A percentile compares a stretch with the other conserved stretches of the same genome.
Evolutionary conservation across 2,329 filamentous ascomycete genomes (phyloP).

Genomic region (Davidsoniella eucalypti): DNA sequence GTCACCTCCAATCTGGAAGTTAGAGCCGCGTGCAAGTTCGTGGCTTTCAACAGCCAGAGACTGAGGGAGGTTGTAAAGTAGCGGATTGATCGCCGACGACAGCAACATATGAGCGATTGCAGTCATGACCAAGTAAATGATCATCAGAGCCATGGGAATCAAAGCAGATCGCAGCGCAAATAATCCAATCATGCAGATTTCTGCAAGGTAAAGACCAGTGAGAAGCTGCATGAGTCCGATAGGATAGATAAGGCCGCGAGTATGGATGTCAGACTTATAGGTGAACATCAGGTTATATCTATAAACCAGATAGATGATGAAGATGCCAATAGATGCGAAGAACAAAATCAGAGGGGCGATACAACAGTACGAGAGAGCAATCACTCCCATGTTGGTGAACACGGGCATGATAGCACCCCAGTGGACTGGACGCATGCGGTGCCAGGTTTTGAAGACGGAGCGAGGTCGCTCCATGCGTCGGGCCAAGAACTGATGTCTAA

Average conservation of each 20-base stretch:
- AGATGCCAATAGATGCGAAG: conserved; percentile 65
- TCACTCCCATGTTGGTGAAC: conserved; percentile 66
- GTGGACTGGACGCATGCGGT: conserved; percentile 51
- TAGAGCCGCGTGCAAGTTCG: conserved; percentile 7
- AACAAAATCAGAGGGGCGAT: conserved; percentile 74
- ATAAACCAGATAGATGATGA: conserved; percentile 72
- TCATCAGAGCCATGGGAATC: conserved; percentile 59
- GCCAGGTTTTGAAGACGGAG: conserved; percentile 65
- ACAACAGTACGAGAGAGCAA: conserved; percentile 69
- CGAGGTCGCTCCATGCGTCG: conserved; percentile 63
- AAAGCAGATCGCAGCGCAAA: conserved; percentile 54
- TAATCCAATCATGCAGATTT: conserved; percentile 70
- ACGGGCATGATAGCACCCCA: conserved; percentile 76
- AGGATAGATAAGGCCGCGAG: conserved; percentile 73
- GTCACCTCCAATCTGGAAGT: conserved; percentile 12
- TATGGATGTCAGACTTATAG: conserved; percentile 66
- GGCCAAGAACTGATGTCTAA: conserved; percentile 41
- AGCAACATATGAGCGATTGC: conserved; percentile 60
- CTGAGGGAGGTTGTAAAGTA: conserved; percentile 65
- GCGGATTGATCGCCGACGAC: conserved; percentile 54
- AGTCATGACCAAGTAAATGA: conserved; percentile 59
- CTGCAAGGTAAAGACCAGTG: conserved; percentile 66
- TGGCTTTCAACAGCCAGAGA: conserved; percentile 37
- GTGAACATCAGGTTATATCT: conserved; percentile 86
- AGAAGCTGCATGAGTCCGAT: conserved; percentile 77